Evolutionary conservation across 2,329 filamentous ascomycete genomes (phyloP), one percentile per base, ranked within the genome.

Genomic region (Chalaropsis thielavioides): DNA sequence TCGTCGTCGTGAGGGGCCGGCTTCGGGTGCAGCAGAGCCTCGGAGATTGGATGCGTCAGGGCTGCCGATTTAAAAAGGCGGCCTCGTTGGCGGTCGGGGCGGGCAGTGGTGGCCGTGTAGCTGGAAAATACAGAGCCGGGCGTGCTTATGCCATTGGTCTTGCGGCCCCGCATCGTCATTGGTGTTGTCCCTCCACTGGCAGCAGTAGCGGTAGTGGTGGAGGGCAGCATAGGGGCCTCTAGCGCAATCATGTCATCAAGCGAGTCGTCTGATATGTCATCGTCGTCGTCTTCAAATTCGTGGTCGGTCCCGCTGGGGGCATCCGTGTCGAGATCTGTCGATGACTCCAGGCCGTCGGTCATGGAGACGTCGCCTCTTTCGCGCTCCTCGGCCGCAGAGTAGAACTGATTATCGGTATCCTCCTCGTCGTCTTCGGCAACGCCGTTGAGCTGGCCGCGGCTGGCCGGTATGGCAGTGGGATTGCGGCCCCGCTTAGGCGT

Each of bases 231-330:
- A 0, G 92, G 92, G 0, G 88, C 86, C 69, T 88, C 86, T 40
- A 97, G 80, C 3, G 91, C 95, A 63, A 97, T 96, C 81, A 96
- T 89, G 68, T 96, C 91, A 69, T 96, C 92, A 78, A 90, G 82
- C 0, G 90, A 94, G 72, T 96, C 92, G 73, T 96, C 92, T 0
- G 92, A 96, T 17, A 92, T 78, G 7, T 81, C 78, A 69, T 92
- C 89, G 68, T 82, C 84, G 68, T 82, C 84, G 24, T 92, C 90
- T 72, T 92, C 89, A 0, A 89, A 92, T 35, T 89, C 77, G 1
- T 81, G 92, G 38, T 89, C 77, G 2, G 81, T 86, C n/a, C 87
- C 85, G 65, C 88, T 85, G 4, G 77, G 76, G 11, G 80, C 83
- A 68, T 89, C 84, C 2, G 84, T 79, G 66, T 83, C 80, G 0